A percentile compares a stretch with the other conserved stretches of the same genome.
phyloP scores from a whole-genome alignment of 2,329 filamentous ascomycete genomes.

The Capronia americana region DNA sequence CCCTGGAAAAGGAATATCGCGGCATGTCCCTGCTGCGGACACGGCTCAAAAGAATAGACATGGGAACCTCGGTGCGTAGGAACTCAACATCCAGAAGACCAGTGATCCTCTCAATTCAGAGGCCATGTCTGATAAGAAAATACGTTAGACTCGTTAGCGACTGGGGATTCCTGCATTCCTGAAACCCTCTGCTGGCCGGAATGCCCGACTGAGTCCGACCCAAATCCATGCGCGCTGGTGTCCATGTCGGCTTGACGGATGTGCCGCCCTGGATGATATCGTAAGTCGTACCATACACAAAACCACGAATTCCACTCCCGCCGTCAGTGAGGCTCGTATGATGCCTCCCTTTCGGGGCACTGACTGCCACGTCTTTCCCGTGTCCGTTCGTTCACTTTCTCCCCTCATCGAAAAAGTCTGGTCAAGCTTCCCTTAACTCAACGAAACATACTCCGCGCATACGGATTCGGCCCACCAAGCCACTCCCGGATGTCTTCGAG shows the following conservation, averaged over 20 bases:
- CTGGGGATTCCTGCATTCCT: not conserved
- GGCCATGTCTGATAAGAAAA: not conserved
- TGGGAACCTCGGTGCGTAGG: not conserved
- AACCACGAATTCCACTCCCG: not conserved
- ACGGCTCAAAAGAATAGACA: not conserved
- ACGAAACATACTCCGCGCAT: not conserved
- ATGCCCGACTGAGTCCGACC: not conserved
- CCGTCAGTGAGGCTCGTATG: not conserved
- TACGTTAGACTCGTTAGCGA: not conserved
- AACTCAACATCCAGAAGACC: not conserved
- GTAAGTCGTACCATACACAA: not conserved
- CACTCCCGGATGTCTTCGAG: not conserved
- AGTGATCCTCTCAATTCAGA: not conserved
- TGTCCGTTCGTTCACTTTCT: not conserved
- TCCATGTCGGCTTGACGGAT: not conserved
- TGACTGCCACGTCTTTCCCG: not conserved
- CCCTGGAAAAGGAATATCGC: not conserved
- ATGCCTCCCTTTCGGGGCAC: not conserved
- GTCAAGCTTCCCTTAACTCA: not conserved
- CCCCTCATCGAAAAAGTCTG: not conserved
- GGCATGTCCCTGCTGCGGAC: not conserved
- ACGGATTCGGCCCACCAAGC: not conserved
- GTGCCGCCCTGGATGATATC: not conserved
- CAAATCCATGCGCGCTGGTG: not conserved
- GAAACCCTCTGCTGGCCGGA: not conserved